Percentiles rank a stretch among this genome's conserved stretches.
Evolutionary conservation across 768 basidiomycete species (phyloP).

Genomic region (Neoboletus subvelutipes): DNA sequence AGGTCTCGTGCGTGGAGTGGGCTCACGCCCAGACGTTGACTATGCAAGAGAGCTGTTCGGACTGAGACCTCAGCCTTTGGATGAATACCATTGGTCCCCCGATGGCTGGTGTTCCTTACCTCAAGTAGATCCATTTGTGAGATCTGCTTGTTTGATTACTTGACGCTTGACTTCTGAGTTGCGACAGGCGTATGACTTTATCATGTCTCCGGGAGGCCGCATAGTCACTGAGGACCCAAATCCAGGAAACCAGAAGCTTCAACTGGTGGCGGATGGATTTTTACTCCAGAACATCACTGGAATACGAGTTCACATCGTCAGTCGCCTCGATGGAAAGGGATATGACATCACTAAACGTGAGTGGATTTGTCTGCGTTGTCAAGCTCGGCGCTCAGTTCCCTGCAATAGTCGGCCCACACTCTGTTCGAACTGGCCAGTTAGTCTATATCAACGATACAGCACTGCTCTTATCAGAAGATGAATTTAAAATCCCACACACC

Average conservation of each 20-base stretch:
- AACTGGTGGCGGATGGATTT: slow-evolving; percentile 63
- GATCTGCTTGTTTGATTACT: slow-evolving; percentile 12
- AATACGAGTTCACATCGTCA: slow-evolving; percentile 74
- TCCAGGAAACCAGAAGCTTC: slow-evolving; percentile 66
- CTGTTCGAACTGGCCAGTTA: slow-evolving; percentile 74
- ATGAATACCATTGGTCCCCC: slow-evolving; percentile 59
- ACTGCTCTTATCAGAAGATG: slow-evolving; percentile 38
- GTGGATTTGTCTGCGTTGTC: slow-evolving; percentile 24
- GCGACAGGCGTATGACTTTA: slow-evolving; percentile 75
- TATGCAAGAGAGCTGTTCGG: slow-evolving; percentile 76
- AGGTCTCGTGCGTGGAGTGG: slow-evolving; percentile 68
- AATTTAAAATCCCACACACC: slow-evolving; percentile 12
- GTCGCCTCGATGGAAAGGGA: slow-evolving; percentile 77
- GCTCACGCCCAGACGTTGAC: slow-evolving; percentile 71
- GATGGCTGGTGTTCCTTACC: slow-evolving; percentile 79
- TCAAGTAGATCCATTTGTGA: slow-evolving; percentile 66
- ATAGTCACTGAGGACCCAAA: slow-evolving; percentile 63
- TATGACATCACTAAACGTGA: slow-evolving; percentile 84
- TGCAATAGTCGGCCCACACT: slow-evolving; percentile 72
- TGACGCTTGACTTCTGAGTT: slow-evolving; percentile 1
- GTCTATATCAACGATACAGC: slow-evolving; percentile 77
- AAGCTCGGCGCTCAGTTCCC: slow-evolving; percentile 3
- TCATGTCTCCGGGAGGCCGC: slow-evolving; percentile 61
- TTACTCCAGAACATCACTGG: slow-evolving; percentile 77
- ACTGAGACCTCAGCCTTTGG: slow-evolving; percentile 45